A percentile compares a stretch with the other conserved stretches of the same genome.
These are phyloP conservation scores for Jimgerdemannia flammicorona DNA, from an alignment of 192 early-diverging fungal species.

Conservation along the genomic window DNA sequence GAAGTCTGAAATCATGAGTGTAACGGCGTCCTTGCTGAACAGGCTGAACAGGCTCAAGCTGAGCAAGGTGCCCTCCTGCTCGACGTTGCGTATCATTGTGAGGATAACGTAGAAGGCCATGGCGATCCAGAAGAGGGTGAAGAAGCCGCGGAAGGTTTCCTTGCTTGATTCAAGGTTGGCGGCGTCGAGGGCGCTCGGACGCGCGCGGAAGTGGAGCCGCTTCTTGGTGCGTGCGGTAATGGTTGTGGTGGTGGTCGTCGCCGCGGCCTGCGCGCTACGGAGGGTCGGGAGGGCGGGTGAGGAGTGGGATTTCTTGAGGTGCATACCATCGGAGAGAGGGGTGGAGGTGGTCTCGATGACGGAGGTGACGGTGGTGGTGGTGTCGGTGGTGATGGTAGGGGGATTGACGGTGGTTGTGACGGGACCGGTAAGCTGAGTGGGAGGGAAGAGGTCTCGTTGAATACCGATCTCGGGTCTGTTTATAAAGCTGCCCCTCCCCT, in stretches of 20 bases:
- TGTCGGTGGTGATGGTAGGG: background rate
- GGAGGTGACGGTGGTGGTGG: background rate
- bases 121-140: constrained; percentile 79
- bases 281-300: background rate
- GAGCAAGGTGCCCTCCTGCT: constrained; percentile 47
- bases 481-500: too few species aligned
- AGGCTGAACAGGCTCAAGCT: constrained; percentile 46
- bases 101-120: constrained; percentile 70
- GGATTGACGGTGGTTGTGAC: background rate
- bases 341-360: background rate
- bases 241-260: constrained; percentile 1
- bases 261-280: background rate
- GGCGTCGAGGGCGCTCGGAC: constrained; percentile 24
- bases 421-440: too few species aligned
- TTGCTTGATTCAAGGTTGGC: constrained; percentile 25
- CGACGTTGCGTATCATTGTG: constrained; percentile 53
- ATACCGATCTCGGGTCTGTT: too few species aligned
- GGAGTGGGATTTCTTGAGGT: background rate
- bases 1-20: constrained; percentile 69
- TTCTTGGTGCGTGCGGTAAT: background rate
- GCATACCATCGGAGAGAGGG: background rate
- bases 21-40: constrained; percentile 59
- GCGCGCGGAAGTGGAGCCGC: constrained; percentile 23
- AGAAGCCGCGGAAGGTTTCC: constrained; percentile 66
- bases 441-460: too few species aligned